Conservation (phyloP, 768 basidiomycete species). For the Boletellus emodensis region DNA sequence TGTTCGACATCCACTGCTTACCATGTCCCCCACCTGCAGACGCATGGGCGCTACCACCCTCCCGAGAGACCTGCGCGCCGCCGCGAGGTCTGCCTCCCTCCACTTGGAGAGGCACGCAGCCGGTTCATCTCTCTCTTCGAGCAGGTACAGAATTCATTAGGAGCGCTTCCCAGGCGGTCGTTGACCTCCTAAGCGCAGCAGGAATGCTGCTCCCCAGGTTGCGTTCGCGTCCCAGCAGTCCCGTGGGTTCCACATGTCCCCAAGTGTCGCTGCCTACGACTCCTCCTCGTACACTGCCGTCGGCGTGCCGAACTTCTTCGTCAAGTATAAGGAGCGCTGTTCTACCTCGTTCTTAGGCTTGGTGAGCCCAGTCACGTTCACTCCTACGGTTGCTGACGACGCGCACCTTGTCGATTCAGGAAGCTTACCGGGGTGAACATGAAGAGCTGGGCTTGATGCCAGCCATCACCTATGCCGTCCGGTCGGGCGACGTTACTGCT, state of each 20-base stretch:
- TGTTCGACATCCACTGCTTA: not conserved
- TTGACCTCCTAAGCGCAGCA: constrained; percentile 26
- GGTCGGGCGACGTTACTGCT: constrained; percentile 23
- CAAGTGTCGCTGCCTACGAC: constrained; percentile 7
- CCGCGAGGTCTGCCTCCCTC: constrained; percentile 37
- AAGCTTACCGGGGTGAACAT: no score
- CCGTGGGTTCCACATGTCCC: constrained; percentile 25
- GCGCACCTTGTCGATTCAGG: not conserved
- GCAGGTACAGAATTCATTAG: constrained; percentile 37
- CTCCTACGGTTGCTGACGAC: not conserved
- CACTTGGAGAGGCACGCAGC: constrained; percentile 23
- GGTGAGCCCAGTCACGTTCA: constrained; percentile 3
- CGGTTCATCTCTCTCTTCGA: constrained; percentile 30
- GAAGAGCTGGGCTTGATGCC: constrained; percentile 22
- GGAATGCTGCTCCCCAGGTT: constrained; percentile 16
- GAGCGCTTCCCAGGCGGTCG: constrained; percentile 19
- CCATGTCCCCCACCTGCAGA: constrained; percentile 28
- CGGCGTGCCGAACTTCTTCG: constrained; percentile 26
- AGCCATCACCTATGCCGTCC: constrained; percentile 18
- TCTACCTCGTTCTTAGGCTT: not conserved
- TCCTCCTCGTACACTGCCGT: constrained; percentile 27
- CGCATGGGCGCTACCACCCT: constrained; percentile 39
- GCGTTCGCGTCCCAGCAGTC: constrained; percentile 8
- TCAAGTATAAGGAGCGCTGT: constrained; percentile 25
- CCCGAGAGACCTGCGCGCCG: constrained; percentile 33